Evolutionary conservation across 495 filamentous ascomycete species (phyloP), one percentile per base, ranked within the genome.

Genomic region (Hyphodiscus hymeniophilus): DNA sequence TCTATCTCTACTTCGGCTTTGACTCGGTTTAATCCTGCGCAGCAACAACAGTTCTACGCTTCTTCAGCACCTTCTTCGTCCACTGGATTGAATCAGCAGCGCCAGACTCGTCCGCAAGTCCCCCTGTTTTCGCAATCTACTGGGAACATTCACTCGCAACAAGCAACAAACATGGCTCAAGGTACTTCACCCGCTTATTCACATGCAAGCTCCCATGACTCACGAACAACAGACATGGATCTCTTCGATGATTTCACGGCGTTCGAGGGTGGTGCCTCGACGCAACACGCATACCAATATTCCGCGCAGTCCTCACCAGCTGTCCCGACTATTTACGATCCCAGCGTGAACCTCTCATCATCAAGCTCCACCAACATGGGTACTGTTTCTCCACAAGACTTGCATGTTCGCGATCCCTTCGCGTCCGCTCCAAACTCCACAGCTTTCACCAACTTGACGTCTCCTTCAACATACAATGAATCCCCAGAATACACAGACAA

Each of bases 361-460:
- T 63, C 38, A 57, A 64, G 55, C 47, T 61, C 59, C 40, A 61
- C 49, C 46, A 74, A 76, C 61, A 59, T 76, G 59, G 78, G 71
- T 55, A 94, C 90, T 16, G 75, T 97, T 39, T 97, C 91, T 45
- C 91, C 91, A 12, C 80, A 83, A 62, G 89, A 95, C 55, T 67
- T 95, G 35, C 73, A 89, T 60, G 65, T 85, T 51, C 58, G 63
- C 42, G 84, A 88, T 50, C 69, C 73, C 15, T 70, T 70, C 57
- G 67, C 72, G 57, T 92, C 89, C 45, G 80, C 87, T 23, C 87
- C 89, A 32, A 86, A 88, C 45, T 95, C 90, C 0, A 72, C 82
- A 33, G 80, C 87, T 12, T 84, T 89, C 60, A 94, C 89, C 6
- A 81, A 89, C 49, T 57, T 95, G 56, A 92, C 89, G 45, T 94